A percentile compares a stretch with the other conserved stretches of the same genome.
Conservation (phyloP, 768 basidiomycete genomes). For the Chalciporus piperatus region DNA sequence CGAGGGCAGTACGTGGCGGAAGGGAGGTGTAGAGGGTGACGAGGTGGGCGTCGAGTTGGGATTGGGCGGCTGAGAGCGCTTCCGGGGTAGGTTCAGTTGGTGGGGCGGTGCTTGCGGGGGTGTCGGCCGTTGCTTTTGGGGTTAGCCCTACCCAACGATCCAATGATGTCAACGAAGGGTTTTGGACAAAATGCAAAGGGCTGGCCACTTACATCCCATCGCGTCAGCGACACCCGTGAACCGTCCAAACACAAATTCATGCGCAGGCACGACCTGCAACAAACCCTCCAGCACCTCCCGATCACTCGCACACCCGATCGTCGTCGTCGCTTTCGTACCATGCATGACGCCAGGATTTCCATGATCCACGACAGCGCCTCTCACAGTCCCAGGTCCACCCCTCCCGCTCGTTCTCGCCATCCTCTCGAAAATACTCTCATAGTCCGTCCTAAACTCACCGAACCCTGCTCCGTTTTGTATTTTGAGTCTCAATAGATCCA, state of each 20-base stretch:
- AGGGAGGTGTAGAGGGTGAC: slow-evolving; percentile 60
- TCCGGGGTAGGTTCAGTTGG: slow-evolving; percentile 35
- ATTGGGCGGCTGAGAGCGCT: slow-evolving; percentile 37
- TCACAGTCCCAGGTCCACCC: slow-evolving; percentile 42
- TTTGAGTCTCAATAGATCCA: slow-evolving; percentile 83
- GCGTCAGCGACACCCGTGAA: slow-evolving; percentile 79
- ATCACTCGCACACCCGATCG: slow-evolving; percentile 72
- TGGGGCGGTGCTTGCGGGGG: slow-evolving; percentile 19
- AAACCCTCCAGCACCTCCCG: slow-evolving; percentile 75
- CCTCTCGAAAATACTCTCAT: slow-evolving; percentile 86
- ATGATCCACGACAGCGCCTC: slow-evolving; percentile 77
- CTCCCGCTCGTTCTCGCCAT: slow-evolving; percentile 55
- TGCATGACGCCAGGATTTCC: slow-evolving; percentile 85
- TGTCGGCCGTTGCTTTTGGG: slow-evolving; percentile 46
- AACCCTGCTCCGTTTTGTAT: slow-evolving; percentile 72
- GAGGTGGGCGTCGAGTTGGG: slow-evolving; percentile 60
- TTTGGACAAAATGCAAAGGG: background rate
- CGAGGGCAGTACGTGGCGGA: slow-evolving; percentile 74
- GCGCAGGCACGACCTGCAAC: slow-evolving; percentile 52
- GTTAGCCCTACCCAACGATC: slow-evolving; percentile 53
- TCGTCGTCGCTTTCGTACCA: slow-evolving; percentile 76
- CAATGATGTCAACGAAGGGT: background rate
- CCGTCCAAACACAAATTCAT: slow-evolving; percentile 83
- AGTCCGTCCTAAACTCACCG: slow-evolving; percentile 83
- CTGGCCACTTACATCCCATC: slow-evolving; percentile 66